Evolutionary conservation across 352 stramenopile genomes (phyloP).

Genomic region (Globisporangium nagaii): DNA sequence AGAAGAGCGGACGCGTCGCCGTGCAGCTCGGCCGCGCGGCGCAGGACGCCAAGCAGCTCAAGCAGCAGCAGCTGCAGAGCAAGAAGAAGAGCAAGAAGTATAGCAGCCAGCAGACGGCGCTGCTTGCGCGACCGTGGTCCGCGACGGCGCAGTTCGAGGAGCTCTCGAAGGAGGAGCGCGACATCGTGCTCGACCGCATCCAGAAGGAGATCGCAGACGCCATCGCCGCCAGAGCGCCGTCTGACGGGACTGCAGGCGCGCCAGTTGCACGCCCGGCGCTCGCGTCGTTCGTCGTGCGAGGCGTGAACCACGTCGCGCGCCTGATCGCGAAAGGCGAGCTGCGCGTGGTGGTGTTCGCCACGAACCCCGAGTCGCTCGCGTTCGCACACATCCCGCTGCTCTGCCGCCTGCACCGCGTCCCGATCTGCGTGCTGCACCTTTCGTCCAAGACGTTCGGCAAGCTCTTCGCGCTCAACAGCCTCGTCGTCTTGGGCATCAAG

Average conservation of each 20-base stretch:
- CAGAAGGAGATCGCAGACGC: conserved; percentile 48
- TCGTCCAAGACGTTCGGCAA: conserved; percentile 61
- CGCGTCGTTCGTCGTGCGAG: conserved; percentile 27
- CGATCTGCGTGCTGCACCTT: conserved; percentile 64
- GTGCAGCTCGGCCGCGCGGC: conserved; percentile 1
- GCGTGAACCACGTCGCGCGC: conserved; percentile 54
- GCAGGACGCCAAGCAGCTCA: background rate
- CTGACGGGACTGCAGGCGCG: conserved; percentile 1
- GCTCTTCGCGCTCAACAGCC: conserved; percentile 50
- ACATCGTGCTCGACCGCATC: conserved; percentile 75
- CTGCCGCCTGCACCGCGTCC: conserved; percentile 57
- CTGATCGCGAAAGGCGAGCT: conserved; percentile 35
- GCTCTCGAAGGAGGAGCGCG: conserved; percentile 62
- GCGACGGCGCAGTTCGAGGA: conserved; percentile 53
- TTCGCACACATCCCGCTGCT: conserved; percentile 68
- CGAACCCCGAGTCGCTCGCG: conserved; percentile 44
- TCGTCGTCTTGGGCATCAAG: conserved; percentile 50
- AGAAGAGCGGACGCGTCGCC: conserved; percentile 5
- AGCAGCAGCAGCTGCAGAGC: background rate
- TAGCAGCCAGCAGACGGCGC: background rate
- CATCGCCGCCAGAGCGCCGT: background rate
- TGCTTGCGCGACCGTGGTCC: conserved; percentile 28
- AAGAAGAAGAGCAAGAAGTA: conserved; percentile 9
- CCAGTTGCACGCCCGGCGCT: conserved; percentile 4
- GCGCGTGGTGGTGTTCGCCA: conserved; percentile 61